These are phyloP conservation scores for Parascedosporium putredinis DNA, from an alignment of 2,329 filamentous ascomycete species.

Conservation along the genomic window DNA sequence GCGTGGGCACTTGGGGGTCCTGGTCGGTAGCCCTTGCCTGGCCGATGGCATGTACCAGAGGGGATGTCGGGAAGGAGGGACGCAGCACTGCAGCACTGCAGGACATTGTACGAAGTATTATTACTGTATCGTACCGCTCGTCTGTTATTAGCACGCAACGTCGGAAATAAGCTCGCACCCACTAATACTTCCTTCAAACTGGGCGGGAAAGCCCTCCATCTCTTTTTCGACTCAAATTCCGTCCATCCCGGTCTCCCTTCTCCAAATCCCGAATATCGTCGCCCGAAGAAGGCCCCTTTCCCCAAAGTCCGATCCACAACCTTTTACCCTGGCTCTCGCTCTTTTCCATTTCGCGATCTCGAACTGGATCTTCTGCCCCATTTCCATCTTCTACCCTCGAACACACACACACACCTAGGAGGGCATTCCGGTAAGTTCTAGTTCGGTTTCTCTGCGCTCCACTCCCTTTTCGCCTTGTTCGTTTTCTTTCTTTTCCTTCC, in stretches of 20 bases:
- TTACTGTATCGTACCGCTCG: too few relatives aligned
- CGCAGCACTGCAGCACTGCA: too few relatives aligned
- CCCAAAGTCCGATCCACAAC: not conserved
- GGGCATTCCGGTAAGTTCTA: too few relatives aligned
- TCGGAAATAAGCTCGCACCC: conserved; percentile 3
- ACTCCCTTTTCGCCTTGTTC: not conserved
- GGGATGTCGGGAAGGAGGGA: too few relatives aligned
- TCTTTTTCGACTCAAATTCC: conserved; percentile 3
- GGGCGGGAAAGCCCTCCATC: not conserved
- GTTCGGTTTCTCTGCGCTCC: not conserved
- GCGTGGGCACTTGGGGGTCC: not conserved
- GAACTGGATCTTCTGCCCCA: not conserved
- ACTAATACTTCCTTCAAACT: too few relatives aligned
- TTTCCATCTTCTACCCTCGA: not conserved
- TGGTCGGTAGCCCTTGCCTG: too few relatives aligned
- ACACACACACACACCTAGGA: too few relatives aligned
- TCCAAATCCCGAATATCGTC: conserved; percentile 1
- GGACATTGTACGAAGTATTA: too few relatives aligned
- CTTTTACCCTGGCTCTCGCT: not conserved
- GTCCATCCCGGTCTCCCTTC: not conserved
- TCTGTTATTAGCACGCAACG: conserved; percentile 1
- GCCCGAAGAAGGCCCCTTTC: not conserved
- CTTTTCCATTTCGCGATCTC: too few relatives aligned
- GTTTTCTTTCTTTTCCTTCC: not conserved
- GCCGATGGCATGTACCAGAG: too few relatives aligned